Evolutionary conservation across 2,329 filamentous ascomycete genomes (phyloP).

Genomic region (Acrodontium crateriforme): DNA sequence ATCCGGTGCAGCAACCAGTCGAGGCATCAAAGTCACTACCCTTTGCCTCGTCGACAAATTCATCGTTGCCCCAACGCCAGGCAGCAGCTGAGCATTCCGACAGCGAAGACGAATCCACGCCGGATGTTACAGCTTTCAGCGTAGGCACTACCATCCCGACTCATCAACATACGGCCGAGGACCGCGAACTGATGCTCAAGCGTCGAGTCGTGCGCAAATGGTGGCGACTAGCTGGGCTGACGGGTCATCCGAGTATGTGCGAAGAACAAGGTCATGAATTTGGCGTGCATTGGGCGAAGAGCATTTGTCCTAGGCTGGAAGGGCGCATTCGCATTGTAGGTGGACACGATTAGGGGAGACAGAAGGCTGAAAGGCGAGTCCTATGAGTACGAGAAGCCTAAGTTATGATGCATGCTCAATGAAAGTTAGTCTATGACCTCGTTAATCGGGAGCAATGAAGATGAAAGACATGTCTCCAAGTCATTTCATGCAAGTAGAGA

Average conservation of each 20-base stretch:
- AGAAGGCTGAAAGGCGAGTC: too few species aligned
- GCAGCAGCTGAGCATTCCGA: slow-evolving; percentile 10
- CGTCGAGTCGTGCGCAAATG: slow-evolving; percentile 59
- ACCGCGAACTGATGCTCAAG: slow-evolving; percentile 48
- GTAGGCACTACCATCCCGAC: too few species aligned
- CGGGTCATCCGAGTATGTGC: slow-evolving; percentile 32
- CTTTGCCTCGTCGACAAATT: too few species aligned
- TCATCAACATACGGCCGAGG: slow-evolving; percentile 18
- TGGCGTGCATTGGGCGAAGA: slow-evolving; percentile 58
- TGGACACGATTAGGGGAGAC: too few species aligned
- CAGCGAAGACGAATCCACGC: slow-evolving; percentile 25
- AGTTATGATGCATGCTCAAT: too few species aligned
- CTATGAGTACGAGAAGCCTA: too few species aligned
- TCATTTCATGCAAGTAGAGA: too few species aligned
- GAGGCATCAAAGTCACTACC: slow-evolving; percentile 1
- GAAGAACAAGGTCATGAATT: slow-evolving; percentile 49
- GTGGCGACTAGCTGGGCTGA: slow-evolving; percentile 53
- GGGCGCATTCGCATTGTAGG: slow-evolving; percentile 47
- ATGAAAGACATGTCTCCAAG: too few species aligned
- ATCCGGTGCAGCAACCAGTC: slow-evolving; percentile 24
- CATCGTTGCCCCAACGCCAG: too few species aligned
- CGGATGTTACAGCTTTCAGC: slow-evolving; percentile 25
- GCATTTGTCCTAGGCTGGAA: slow-evolving; percentile 65
- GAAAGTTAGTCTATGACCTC: too few species aligned
- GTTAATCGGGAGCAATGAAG: too few species aligned